phyloP scores from a whole-genome alignment of 352 stramenopile genomes.

The Globisporangium paddicum region DNA sequence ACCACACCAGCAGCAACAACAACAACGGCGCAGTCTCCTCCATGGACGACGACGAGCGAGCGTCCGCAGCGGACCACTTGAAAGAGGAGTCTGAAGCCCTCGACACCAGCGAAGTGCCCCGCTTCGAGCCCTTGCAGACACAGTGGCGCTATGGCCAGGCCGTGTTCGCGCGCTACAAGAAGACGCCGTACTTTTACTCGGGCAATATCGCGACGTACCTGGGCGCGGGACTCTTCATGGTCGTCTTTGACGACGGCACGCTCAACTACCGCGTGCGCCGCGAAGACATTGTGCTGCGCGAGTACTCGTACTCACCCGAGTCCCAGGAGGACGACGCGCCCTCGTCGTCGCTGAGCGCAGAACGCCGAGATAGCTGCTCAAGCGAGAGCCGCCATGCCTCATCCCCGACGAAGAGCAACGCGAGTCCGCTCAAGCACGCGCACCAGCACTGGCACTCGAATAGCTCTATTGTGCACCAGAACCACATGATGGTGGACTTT shows the following conservation, averaged over 20 bases:
- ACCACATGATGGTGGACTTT: constrained; percentile 43
- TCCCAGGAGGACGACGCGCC: not conserved
- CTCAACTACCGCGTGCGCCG: constrained; percentile 64
- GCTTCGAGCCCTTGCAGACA: constrained; percentile 49
- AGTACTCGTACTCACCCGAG: not conserved
- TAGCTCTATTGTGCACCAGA: constrained; percentile 15
- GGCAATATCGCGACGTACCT: constrained; percentile 78
- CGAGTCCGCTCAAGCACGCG: constrained; percentile 3
- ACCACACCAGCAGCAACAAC: constrained; percentile 2
- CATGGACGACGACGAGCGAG: not conserved
- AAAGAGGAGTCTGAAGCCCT: not conserved
- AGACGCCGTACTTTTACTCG: constrained; percentile 73
- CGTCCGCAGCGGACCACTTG: not conserved
- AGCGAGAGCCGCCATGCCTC: not conserved
- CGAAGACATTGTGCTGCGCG: constrained; percentile 57
- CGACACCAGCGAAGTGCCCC: constrained; percentile 2
- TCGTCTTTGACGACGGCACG: constrained; percentile 74
- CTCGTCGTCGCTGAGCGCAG: not conserved
- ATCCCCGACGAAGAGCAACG: not conserved
- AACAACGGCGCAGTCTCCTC: not conserved
- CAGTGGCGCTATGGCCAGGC: constrained; percentile 62
- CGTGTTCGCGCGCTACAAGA: constrained; percentile 63
- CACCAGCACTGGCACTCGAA: constrained; percentile 13
- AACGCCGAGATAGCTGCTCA: not conserved
- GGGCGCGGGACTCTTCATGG: constrained; percentile 60